These are phyloP conservation scores for Trichocladium antarcticum DNA, from an alignment of 495 filamentous ascomycete genomes.

Conservation along the genomic window DNA sequence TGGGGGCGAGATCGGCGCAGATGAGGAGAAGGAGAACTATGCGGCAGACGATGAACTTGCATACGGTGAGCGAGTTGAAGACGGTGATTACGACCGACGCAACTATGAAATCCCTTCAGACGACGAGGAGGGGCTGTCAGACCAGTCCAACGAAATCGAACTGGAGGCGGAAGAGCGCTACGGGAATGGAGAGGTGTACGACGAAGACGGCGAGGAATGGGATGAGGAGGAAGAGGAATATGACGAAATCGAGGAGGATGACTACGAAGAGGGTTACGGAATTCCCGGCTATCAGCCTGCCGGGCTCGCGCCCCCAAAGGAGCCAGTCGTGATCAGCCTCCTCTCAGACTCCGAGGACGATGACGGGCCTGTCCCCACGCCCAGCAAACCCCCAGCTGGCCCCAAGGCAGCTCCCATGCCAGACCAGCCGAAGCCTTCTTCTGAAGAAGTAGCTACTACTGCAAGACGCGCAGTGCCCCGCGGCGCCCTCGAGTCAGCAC, in stretches of 20 bases:
- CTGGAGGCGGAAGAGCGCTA: conserved; percentile 12
- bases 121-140: too few species aligned
- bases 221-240: conserved; percentile 21
- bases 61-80: conserved; percentile 19
- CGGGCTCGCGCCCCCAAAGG: conserved; percentile 2
- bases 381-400: conserved; percentile 2
- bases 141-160: conserved; percentile 17
- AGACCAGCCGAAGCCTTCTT: background rate
- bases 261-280: background rate
- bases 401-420: background rate
- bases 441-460: background rate
- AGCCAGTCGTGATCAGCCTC: conserved; percentile 28
- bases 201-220: conserved; percentile 19
- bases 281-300: background rate
- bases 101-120: conserved; percentile 17
- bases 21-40: conserved; percentile 15
- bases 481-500: background rate
- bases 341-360: conserved; percentile 33
- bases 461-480: background rate
- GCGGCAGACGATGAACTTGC: conserved; percentile 18
- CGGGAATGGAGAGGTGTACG: conserved; percentile 20
- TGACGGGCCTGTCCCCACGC: conserved; percentile 6
- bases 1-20: conserved; percentile 9
- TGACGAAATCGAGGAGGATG: conserved; percentile 17
- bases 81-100: conserved; percentile 26